phyloP scores from a whole-genome alignment of 371 early-diverging fungal species.

The Furculomyces boomerangus region DNA sequence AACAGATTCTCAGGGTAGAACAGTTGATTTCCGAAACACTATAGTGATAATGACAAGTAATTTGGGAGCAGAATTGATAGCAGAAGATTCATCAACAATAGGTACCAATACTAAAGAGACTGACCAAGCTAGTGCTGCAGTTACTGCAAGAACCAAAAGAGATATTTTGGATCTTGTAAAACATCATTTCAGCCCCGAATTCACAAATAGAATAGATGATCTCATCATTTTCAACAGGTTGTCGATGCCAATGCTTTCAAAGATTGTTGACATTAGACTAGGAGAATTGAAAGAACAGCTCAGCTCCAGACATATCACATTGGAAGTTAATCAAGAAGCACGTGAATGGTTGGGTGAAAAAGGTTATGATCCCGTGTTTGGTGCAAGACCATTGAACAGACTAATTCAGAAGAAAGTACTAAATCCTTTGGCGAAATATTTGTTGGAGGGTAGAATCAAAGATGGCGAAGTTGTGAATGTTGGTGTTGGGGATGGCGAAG shows the following conservation, averaged over 20 bases:
- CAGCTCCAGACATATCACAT: conserved; percentile 44
- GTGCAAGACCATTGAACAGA: conserved; percentile 67
- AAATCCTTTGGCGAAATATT: conserved; percentile 56
- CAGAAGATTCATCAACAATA: not conserved
- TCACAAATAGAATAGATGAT: conserved; percentile 82
- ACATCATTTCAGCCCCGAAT: conserved; percentile 73
- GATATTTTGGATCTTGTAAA: conserved; percentile 35
- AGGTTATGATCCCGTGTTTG: conserved; percentile 73
- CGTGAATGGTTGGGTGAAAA: conserved; percentile 58
- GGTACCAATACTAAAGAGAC: not conserved
- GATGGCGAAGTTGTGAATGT: conserved; percentile 35
- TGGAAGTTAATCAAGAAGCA: conserved; percentile 43
- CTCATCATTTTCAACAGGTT: conserved; percentile 69
- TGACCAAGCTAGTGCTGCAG: not conserved
- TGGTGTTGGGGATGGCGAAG: not conserved
- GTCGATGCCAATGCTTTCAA: conserved; percentile 39
- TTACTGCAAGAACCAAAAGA: not conserved
- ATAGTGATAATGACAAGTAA: conserved; percentile 90
- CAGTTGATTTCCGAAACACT: conserved; percentile 77
- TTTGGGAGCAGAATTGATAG: conserved; percentile 31
- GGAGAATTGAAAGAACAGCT: conserved; percentile 53
- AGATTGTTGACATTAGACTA: conserved; percentile 72
- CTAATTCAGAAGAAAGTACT: conserved; percentile 60
- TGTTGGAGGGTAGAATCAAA: conserved; percentile 59
- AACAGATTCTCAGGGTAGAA: conserved; percentile 69